Percentiles rank a stretch among this genome's conserved stretches.
Conservation (phyloP, 345 rosid genomes). For the Heritiera fomes region DNA sequence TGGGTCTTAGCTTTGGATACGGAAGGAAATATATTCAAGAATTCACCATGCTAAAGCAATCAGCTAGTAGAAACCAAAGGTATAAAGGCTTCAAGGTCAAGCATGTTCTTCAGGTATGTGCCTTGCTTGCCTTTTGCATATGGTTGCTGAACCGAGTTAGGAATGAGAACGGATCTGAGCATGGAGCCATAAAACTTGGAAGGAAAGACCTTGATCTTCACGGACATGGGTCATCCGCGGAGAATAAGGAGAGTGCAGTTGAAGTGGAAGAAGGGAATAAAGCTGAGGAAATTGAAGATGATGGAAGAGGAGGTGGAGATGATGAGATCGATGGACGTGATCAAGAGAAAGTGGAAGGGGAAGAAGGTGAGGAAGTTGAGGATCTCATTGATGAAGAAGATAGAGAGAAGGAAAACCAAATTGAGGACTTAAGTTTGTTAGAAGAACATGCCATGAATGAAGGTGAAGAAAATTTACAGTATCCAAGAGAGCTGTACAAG, state of each 20-base stretch:
- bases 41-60: slow-evolving; percentile 41
- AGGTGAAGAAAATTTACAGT: slow-evolving; percentile 14
- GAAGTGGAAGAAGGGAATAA: slow-evolving; percentile 14
- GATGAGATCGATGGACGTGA: slow-evolving; percentile 50
- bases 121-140: slow-evolving; percentile 46
- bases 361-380: slow-evolving; percentile 52
- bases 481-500: slow-evolving; percentile 26
- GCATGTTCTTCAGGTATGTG: slow-evolving; percentile 51
- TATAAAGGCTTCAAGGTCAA: slow-evolving; percentile 60
- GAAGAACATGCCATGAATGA: slow-evolving; percentile 24
- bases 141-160: slow-evolving; percentile 64
- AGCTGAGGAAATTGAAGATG: slow-evolving; percentile 34
- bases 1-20: neutral
- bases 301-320: slow-evolving; percentile 46
- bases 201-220: slow-evolving; percentile 47
- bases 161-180: slow-evolving; percentile 26
- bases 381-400: slow-evolving; percentile 65
- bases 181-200: slow-evolving; percentile 38
- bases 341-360: slow-evolving; percentile 48
- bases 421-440: slow-evolving; percentile 24
- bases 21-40: slow-evolving; percentile 3
- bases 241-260: slow-evolving; percentile 21
- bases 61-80: slow-evolving; percentile 37
- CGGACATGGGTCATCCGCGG: slow-evolving; percentile 9
- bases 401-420: slow-evolving; percentile 29